These are phyloP conservation scores for Gynandropsis gynandra DNA, from an alignment of 345 rosid genomes.

Conservation along the genomic window DNA sequence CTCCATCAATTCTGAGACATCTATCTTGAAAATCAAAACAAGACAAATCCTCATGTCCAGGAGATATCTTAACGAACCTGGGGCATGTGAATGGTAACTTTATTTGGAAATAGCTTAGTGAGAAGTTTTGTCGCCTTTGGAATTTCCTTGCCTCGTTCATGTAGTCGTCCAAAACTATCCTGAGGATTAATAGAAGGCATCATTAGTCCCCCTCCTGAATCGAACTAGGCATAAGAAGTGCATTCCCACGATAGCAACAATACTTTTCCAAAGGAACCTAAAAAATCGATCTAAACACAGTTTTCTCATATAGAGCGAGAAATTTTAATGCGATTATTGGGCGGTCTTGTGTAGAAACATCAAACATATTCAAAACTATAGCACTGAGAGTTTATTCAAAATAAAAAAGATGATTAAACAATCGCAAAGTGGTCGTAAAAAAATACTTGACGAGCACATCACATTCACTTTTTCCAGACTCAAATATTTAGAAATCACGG, in stretches of 20 bases:
- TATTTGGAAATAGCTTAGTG: slow-evolving; percentile 77
- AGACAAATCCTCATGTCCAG: not conserved
- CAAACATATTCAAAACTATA: too few relatives aligned
- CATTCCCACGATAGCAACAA: slow-evolving; percentile 8
- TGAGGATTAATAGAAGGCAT: slow-evolving; percentile 20
- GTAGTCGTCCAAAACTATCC: slow-evolving; percentile 75
- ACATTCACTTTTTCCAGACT: too few relatives aligned
- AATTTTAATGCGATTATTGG: too few relatives aligned
- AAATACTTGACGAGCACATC: too few relatives aligned
- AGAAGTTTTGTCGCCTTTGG: slow-evolving; percentile 60
- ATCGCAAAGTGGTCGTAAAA: too few relatives aligned
- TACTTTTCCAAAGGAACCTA: too few relatives aligned
- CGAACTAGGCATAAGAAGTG: slow-evolving; percentile 2
- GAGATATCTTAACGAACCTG: slow-evolving; percentile 43
- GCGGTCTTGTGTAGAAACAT: too few relatives aligned
- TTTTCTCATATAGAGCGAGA: too few relatives aligned
- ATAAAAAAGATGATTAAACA: too few relatives aligned
- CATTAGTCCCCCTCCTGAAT: slow-evolving; percentile 5
- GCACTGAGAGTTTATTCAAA: too few relatives aligned
- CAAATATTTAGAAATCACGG: too few relatives aligned
- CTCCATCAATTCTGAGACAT: slow-evolving; percentile 11
- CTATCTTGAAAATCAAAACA: slow-evolving; percentile 1
- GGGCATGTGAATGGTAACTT: slow-evolving; percentile 81
- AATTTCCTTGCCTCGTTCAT: slow-evolving; percentile 71
- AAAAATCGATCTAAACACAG: too few relatives aligned